These are phyloP conservation scores for Isoetes taiwanensis DNA, from an alignment of 75 land plant species.

Conservation along the genomic window DNA sequence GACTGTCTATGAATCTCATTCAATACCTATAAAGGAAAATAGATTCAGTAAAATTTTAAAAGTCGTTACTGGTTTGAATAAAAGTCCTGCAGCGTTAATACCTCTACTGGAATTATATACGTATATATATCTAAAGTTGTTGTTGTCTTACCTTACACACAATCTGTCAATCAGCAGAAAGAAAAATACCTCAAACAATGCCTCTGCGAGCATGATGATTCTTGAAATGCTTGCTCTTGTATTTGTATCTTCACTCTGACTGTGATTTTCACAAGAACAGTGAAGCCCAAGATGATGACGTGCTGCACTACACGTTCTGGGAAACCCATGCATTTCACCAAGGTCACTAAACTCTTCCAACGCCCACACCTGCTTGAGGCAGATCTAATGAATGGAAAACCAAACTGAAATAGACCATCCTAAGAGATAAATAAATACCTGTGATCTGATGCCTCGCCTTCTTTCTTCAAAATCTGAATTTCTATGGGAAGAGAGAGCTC, in stretches of 20 bases:
- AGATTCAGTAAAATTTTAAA: not conserved
- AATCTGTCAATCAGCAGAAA: not conserved
- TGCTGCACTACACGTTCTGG: slow-evolving; percentile 46
- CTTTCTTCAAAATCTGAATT: slow-evolving; percentile 29
- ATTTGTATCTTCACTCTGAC: slow-evolving; percentile 41
- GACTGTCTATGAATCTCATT: slow-evolving; percentile 95
- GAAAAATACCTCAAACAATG: slow-evolving; percentile 89
- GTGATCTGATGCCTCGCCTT: slow-evolving; percentile 48
- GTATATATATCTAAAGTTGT: too few species aligned
- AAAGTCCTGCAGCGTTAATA: too few species aligned
- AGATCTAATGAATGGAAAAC: too few species aligned
- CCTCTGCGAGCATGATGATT: slow-evolving; percentile 94
- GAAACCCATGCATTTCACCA: slow-evolving; percentile 24
- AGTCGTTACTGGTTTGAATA: not conserved
- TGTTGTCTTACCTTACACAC: slow-evolving; percentile 11
- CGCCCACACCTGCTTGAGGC: slow-evolving; percentile 73
- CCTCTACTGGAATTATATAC: too few species aligned
- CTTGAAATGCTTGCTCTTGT: slow-evolving; percentile 78
- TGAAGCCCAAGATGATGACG: slow-evolving; percentile 55
- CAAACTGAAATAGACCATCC: not conserved
- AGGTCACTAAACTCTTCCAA: slow-evolving; percentile 63
- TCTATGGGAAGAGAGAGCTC: slow-evolving; percentile 25
- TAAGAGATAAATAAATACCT: slow-evolving; percentile 29
- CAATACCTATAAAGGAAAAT: slow-evolving; percentile 42
- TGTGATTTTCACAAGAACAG: slow-evolving; percentile 66